These are phyloP conservation scores for Boletus rufocinnamomeus DNA, from an alignment of 768 basidiomycete species.

Conservation along the genomic window DNA sequence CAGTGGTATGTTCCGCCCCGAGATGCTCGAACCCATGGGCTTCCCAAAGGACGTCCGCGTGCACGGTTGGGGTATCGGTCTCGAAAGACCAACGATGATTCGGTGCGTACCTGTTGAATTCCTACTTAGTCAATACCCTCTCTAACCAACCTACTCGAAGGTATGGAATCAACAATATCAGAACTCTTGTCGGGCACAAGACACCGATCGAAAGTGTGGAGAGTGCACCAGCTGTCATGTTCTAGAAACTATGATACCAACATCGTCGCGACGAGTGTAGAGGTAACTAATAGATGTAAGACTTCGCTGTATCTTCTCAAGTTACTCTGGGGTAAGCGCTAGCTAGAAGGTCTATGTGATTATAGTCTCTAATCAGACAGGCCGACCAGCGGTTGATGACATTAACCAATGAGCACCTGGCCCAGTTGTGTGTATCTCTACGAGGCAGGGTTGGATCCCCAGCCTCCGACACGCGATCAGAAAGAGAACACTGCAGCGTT, in stretches of 20 bases:
- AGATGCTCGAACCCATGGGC: constrained; percentile 99
- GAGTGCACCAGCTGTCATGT: constrained; percentile 86
- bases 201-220: constrained; percentile 88
- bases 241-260: constrained; percentile 47
- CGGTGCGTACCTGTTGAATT: constrained; percentile 52
- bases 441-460: background rate
- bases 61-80: constrained; percentile 92
- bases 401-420: background rate
- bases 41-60: constrained; percentile 96
- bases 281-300: constrained; percentile 9
- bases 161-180: constrained; percentile 96
- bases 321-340: background rate
- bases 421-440: constrained; percentile 9
- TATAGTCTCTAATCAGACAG: constrained; percentile 1
- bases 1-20: constrained; percentile 99
- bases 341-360: background rate
- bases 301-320: constrained; percentile 1
- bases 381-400: constrained; percentile 9
- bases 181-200: constrained; percentile 97
- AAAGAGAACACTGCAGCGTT: constrained; percentile 86
- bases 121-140: background rate
- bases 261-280: background rate
- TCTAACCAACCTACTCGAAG: constrained; percentile 40
- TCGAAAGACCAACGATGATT: constrained; percentile 99
- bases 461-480: constrained; percentile 33